Percentiles rank a stretch among this genome's conserved stretches.
Conservation (phyloP, 805 yeast genomes). For the Candida berthetii region DNA sequence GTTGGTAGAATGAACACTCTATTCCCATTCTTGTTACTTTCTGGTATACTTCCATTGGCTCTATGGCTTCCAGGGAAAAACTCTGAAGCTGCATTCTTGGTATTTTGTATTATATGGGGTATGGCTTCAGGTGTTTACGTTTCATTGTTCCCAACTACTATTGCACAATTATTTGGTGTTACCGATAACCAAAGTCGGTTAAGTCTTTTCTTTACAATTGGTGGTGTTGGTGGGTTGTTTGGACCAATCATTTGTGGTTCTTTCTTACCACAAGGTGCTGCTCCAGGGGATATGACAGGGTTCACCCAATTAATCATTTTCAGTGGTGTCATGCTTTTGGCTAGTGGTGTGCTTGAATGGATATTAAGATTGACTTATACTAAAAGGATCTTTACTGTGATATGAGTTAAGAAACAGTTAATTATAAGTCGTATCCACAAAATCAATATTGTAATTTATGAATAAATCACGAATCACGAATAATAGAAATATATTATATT, state of each 20-base stretch:
- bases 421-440: no score
- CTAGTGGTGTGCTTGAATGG: slow-evolving; percentile 4
- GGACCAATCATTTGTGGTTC: slow-evolving; percentile 30
- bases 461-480: no score
- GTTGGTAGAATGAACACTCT: slow-evolving; percentile 39
- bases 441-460: no score
- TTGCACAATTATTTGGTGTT: slow-evolving; percentile 27
- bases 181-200: slow-evolving; percentile 25
- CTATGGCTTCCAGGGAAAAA: slow-evolving; percentile 26
- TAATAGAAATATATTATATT: no score
- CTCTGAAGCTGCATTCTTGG: slow-evolving; percentile 10
- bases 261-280: slow-evolving; percentile 20
- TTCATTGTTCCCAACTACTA: slow-evolving; percentile 25
- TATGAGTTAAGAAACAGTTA: not conserved
- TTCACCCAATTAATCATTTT: slow-evolving; percentile 24
- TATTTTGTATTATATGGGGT: slow-evolving; percentile 27
- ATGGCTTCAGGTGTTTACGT: slow-evolving; percentile 26
- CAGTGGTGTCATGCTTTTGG: slow-evolving; percentile 23
- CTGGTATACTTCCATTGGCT: slow-evolving; percentile 24
- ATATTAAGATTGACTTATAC: not conserved
- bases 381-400: not conserved
- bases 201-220: slow-evolving; percentile 20
- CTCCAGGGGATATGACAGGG: slow-evolving; percentile 13
- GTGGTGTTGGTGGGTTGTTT: slow-evolving; percentile 23
- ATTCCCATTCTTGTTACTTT: slow-evolving; percentile 20